phyloP scores from a whole-genome alignment of 2,329 filamentous ascomycete genomes.

The Xylariaceae sp. region DNA sequence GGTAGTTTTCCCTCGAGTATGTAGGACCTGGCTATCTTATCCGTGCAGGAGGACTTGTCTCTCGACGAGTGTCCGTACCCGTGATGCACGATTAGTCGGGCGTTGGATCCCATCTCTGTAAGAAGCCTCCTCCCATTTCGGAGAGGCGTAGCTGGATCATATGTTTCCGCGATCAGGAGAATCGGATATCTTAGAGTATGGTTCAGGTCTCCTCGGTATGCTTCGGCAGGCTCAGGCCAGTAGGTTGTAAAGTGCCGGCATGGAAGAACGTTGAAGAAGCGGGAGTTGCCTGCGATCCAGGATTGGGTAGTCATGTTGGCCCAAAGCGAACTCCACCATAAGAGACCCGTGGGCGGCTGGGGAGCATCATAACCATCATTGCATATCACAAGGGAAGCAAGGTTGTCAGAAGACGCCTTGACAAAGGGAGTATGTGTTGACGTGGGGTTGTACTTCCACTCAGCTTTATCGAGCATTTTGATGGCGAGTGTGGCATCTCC shows the following conservation, averaged over 20 bases:
- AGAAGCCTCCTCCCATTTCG: conserved; percentile 42
- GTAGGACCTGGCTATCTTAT: conserved; percentile 36
- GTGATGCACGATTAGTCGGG: conserved; percentile 44
- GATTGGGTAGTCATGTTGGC: conserved; percentile 41
- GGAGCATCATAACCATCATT: conserved; percentile 42
- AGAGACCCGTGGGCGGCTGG: conserved; percentile 34
- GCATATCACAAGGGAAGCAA: conserved; percentile 41
- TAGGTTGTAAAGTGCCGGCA: conserved; percentile 42
- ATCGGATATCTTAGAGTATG: conserved; percentile 40
- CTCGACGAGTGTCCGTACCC: conserved; percentile 45
- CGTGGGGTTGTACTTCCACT: conserved; percentile 41
- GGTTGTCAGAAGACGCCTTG: conserved; percentile 36
- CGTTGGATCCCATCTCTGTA: conserved; percentile 43
- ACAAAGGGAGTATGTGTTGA: conserved; percentile 28
- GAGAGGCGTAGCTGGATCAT: conserved; percentile 47
- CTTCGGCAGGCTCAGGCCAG: conserved; percentile 43
- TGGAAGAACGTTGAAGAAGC: conserved; percentile 42
- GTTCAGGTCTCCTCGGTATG: conserved; percentile 43
- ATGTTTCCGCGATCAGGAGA: conserved; percentile 44
- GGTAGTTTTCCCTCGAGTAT: conserved; percentile 41
- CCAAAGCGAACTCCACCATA: conserved; percentile 45
- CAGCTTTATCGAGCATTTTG: conserved; percentile 33
- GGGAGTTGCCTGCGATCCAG: conserved; percentile 45
- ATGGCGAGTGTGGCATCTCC: conserved; percentile 42
- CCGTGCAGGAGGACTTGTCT: conserved; percentile 43